Conservation (phyloP, 23 red algal species). For the Gracilariopsis chorda region DNA sequence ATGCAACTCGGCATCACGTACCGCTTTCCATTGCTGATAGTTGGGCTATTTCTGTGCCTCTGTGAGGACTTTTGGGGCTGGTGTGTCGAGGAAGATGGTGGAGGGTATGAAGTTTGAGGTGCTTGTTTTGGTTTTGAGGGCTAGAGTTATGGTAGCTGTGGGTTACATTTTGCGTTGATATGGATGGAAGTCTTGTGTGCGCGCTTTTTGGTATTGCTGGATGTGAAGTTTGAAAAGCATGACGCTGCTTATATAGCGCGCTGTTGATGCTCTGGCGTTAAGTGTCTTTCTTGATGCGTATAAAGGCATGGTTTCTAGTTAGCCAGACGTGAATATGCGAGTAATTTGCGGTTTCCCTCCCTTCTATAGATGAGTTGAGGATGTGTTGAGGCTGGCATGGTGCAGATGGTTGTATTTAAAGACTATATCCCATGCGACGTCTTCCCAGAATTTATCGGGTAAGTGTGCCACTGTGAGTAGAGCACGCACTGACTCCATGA, state of each 20-base stretch:
- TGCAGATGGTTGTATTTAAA: neutral
- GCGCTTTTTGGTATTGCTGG: no score
- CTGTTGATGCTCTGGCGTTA: neutral
- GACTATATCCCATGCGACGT: no score
- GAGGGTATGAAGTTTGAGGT: neutral
- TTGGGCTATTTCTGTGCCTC: neutral
- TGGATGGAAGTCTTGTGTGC: no score
- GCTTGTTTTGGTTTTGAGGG: neutral
- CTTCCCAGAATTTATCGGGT: neutral
- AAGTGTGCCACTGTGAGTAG: neutral
- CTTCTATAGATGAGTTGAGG: neutral
- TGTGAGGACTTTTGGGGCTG: neutral
- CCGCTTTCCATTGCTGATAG: neutral
- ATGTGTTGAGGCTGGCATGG: neutral
- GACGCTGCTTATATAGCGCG: neutral
- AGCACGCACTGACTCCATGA: neutral
- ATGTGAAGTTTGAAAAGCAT: neutral
- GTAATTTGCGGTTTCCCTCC: neutral
- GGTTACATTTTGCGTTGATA: no score
- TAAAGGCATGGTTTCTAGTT: neutral
- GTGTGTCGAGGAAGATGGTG: neutral
- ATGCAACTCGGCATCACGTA: no score
- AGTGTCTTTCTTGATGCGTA: neutral
- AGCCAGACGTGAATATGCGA: neutral
- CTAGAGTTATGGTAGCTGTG: no score